Base-by-base conservation (phyloP, 2,329 filamentous ascomycete genomes). In the Malbranchea zuffiana region DNA sequence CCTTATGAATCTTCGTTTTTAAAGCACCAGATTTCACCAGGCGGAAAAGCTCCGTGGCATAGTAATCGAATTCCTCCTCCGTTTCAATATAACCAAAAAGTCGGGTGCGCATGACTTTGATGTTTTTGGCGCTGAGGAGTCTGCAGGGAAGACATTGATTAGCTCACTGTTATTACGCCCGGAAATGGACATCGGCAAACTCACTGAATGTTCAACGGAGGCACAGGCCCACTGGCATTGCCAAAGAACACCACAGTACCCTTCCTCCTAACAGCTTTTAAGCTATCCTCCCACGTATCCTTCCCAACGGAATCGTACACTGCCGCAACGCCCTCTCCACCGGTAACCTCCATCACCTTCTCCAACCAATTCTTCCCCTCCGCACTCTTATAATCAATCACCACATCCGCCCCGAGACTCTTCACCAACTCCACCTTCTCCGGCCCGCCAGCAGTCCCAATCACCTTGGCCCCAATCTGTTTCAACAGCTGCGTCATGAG, bases 301-400 rank as follows among this genome's bases (percentile, higher is more conserved):
- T 84, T 84, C 8, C 86, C 87, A 2, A 94, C 83, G 4, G 82
- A 82, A 55, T 94, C 86, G 54, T 85, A 92, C 18, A 93, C 80
- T 6, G 79, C 84, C 45, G 75, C 72, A 2, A 80, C 78, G 5
- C 87, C 87, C 42, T 75, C 63, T 0, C 80, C 80, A 2, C 67
- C 72, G 0, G 85, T 94, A 32, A 83, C 75, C 67, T 95, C 86
- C 53, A 93, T 93, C 40, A 95, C 69, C 53, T 71, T 70, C 46
- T 92, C 82, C 38, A 90, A 78, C 55, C 72, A 71, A 37, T 90
- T 82, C 28, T 90, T 74, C 49, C 78, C 79, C 44, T 86, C 82
- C 54, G 92, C 82, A 45, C 94, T 65, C 62, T 85, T 88, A 47
- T 86, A 88, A 55, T 83, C 79, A 47, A 94, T 69, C 39, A 80